These are phyloP conservation scores for Tephrocybe sp. DNA, from an alignment of 768 basidiomycete species.

Conservation along the genomic window DNA sequence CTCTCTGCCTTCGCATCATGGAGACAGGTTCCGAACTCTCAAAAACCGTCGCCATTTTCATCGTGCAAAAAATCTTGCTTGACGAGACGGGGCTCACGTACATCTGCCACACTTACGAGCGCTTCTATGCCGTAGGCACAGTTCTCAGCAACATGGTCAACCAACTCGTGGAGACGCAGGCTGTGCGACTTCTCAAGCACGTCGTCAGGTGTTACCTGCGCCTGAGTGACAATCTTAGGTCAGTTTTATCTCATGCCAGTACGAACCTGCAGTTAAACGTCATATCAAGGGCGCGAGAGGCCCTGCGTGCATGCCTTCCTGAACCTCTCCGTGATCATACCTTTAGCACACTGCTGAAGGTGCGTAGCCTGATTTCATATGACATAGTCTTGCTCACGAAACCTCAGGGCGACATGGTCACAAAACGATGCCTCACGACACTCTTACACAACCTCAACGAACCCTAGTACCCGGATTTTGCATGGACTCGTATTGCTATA, in stretches of 20 bases:
- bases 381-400: slow-evolving; percentile 13
- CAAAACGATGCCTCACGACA: slow-evolving; percentile 90
- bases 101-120: slow-evolving; percentile 99
- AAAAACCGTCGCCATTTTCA: slow-evolving; percentile 99
- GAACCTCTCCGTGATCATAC: slow-evolving; percentile 95
- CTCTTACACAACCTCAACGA: slow-evolving; percentile 87
- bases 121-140: slow-evolving; percentile 98
- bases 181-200: slow-evolving; percentile 93
- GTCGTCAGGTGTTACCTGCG: slow-evolving; percentile 97
- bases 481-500: slow-evolving; percentile 20
- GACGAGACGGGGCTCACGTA: slow-evolving; percentile 98
- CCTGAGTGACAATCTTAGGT: slow-evolving; percentile 95
- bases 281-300: slow-evolving; percentile 82
- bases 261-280: slow-evolving; percentile 2
- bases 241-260: slow-evolving; percentile 24
- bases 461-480: slow-evolving; percentile 37
- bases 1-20: slow-evolving; percentile 98
- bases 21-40: slow-evolving; percentile 98
- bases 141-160: slow-evolving; percentile 99
- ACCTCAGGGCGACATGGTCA: slow-evolving; percentile 92
- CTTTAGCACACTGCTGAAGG: slow-evolving; percentile 89
- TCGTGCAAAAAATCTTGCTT: slow-evolving; percentile 96
- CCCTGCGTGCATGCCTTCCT: slow-evolving; percentile 91
- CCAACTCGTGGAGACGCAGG: slow-evolving; percentile 96
- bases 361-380: slow-evolving; percentile 27